Conservation (phyloP, 2,329 filamentous ascomycete species). For the Aspergillus amoenus region DNA sequence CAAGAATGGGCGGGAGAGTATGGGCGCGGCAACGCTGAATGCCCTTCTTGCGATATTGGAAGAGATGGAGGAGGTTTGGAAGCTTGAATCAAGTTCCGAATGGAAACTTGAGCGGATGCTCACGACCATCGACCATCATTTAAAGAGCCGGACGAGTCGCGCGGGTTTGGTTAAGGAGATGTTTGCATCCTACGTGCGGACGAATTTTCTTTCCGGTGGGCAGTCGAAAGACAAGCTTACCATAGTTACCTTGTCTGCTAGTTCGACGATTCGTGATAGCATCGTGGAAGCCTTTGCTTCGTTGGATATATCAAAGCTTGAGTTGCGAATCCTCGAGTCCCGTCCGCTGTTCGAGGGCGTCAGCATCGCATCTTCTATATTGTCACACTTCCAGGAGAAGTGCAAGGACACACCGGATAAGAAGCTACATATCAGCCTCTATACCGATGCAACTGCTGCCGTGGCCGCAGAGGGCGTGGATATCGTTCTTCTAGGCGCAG, state of each 20-base stretch:
- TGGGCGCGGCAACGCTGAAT: constrained; percentile 60
- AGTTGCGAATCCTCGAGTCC: constrained; percentile 65
- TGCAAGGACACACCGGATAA: constrained; percentile 20
- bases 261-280: constrained; percentile 58
- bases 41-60: constrained; percentile 26
- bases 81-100: constrained; percentile 19
- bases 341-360: constrained; percentile 66
- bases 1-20: constrained; percentile 65
- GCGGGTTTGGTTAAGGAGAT: constrained; percentile 23
- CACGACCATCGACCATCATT: constrained; percentile 25
- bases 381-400: constrained; percentile 23
- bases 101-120: constrained; percentile 23
- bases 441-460: constrained; percentile 61
- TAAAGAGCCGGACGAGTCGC: constrained; percentile 23
- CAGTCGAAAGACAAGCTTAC: constrained; percentile 34
- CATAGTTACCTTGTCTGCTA: constrained; percentile 62
- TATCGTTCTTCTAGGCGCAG: constrained; percentile 63
- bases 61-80: constrained; percentile 21
- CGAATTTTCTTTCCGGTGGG: constrained; percentile 10
- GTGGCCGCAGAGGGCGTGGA: constrained; percentile 54
- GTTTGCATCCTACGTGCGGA: constrained; percentile 28
- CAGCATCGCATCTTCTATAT: constrained; percentile 49
- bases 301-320: constrained; percentile 40
- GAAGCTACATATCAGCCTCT: constrained; percentile 48
- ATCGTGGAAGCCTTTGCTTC: constrained; percentile 45